Evolutionary conservation across 2,329 filamentous ascomycete genomes (phyloP).

Genomic region (Ampelomyces quisqualis): DNA sequence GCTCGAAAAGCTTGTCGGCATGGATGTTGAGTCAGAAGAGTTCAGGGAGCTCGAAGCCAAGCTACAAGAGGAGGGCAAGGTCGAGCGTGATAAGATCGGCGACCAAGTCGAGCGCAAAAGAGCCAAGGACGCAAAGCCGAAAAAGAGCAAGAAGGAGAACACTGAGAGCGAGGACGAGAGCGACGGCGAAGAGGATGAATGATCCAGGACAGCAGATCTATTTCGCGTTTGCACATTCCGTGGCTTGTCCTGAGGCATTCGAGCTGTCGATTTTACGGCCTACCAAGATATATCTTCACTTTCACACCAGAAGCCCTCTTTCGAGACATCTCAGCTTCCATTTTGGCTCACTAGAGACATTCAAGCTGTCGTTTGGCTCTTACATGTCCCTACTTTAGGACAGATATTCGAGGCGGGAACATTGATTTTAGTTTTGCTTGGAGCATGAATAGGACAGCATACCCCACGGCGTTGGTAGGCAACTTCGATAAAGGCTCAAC

Average conservation of each 20-base stretch:
- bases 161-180: conserved; percentile 11
- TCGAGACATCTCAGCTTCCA: background rate
- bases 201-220: background rate
- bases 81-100: conserved; percentile 72
- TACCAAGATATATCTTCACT: too few relatives aligned
- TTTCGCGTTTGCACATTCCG: background rate
- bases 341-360: background rate
- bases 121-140: conserved; percentile 20
- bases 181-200: conserved; percentile 8
- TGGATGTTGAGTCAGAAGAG: conserved; percentile 72
- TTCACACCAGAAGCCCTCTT: background rate
- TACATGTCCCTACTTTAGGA: too few relatives aligned
- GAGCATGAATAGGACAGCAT: too few relatives aligned
- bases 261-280: background rate
- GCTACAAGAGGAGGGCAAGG: conserved; percentile 66
- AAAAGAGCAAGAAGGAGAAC: conserved; percentile 41
- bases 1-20: conserved; percentile 81
- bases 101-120: conserved; percentile 68
- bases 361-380: background rate
- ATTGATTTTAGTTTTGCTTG: too few relatives aligned
- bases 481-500: too few relatives aligned
- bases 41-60: conserved; percentile 67
- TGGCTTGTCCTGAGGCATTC: background rate
- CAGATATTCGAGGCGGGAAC: too few relatives aligned
- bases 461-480: too few relatives aligned